These are phyloP conservation scores for Sphaerobolus stellatus DNA, from an alignment of 1,284 basidiomycete species.

Conservation along the genomic window DNA sequence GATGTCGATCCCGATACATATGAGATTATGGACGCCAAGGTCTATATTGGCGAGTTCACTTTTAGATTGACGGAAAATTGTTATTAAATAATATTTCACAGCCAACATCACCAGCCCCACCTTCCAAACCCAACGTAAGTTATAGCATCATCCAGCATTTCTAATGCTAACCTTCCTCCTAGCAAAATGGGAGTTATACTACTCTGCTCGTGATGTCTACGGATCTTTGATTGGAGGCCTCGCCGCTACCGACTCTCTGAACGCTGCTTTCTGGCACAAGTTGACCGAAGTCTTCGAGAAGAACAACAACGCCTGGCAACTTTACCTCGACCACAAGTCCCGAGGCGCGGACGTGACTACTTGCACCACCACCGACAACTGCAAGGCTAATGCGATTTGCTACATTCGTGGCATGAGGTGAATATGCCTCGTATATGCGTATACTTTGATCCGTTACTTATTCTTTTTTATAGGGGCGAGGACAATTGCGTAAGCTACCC, in stretches of 20 bases:
- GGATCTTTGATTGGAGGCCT: conserved; percentile 42
- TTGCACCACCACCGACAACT: too few species aligned
- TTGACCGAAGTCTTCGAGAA: too few species aligned
- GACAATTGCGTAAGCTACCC: too few species aligned
- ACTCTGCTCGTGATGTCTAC: conserved; percentile 54
- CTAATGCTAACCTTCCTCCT: conserved; percentile 18
- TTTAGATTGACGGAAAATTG: not conserved
- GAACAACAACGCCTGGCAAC: too few species aligned
- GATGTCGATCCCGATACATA: conserved; percentile 54
- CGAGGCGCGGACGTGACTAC: too few species aligned
- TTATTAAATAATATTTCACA: too few species aligned
- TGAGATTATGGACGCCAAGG: conserved; percentile 49
- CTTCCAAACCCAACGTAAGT: conserved; percentile 38
- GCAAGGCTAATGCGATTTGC: too few species aligned
- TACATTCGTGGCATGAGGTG: too few species aligned
- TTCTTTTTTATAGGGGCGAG: too few species aligned
- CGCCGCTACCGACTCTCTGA: conserved; percentile 28
- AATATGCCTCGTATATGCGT: too few species aligned
- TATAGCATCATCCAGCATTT: not conserved
- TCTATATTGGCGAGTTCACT: conserved; percentile 44
- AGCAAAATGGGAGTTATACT: conserved; percentile 56
- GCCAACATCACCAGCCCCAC: conserved; percentile 38
- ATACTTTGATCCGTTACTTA: too few species aligned
- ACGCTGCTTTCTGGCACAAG: conserved; percentile 82
- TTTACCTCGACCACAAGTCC: too few species aligned